These are phyloP conservation scores for Gynostemma pentaphyllum DNA, from an alignment of 306 rosid genomes.

Conservation along the genomic window DNA sequence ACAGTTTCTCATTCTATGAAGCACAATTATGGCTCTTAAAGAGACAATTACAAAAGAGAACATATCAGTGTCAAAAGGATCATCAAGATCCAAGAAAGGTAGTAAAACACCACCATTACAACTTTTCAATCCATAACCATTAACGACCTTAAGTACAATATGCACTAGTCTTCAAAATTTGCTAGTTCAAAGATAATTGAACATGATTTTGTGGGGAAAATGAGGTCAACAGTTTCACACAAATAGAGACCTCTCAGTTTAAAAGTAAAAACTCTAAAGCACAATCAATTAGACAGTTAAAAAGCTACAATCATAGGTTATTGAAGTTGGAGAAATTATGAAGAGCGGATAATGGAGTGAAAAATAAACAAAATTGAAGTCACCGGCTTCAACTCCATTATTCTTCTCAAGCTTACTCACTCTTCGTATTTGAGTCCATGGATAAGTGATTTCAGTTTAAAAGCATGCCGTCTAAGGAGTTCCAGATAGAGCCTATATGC, in stretches of 20 bases:
- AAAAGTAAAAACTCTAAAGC: background rate
- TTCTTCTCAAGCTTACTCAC: slow-evolving; percentile 30
- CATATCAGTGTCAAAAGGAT: background rate
- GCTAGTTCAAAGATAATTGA: background rate
- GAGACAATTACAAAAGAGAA: background rate
- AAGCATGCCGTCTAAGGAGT: slow-evolving; percentile 63
- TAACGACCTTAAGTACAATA: background rate
- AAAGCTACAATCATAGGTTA: background rate
- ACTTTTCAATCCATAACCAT: background rate
- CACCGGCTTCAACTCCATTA: background rate
- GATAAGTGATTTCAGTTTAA: slow-evolving; percentile 59
- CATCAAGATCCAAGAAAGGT: background rate
- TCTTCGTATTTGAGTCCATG: slow-evolving; percentile 43
- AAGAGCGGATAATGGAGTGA: background rate
- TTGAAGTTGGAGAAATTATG: background rate
- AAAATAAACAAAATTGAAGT: background rate
- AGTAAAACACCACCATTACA: background rate
- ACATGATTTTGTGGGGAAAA: background rate
- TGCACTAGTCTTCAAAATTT: background rate
- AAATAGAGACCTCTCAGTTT: background rate
- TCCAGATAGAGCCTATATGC: slow-evolving; percentile 85
- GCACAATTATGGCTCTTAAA: background rate
- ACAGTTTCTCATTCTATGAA: background rate
- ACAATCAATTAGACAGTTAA: background rate
- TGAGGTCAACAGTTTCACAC: background rate